Percentiles rank a stretch among this genome's conserved stretches.
phyloP scores from a whole-genome alignment of 192 early-diverging fungal species.

The Entomortierella beljakovae region DNA sequence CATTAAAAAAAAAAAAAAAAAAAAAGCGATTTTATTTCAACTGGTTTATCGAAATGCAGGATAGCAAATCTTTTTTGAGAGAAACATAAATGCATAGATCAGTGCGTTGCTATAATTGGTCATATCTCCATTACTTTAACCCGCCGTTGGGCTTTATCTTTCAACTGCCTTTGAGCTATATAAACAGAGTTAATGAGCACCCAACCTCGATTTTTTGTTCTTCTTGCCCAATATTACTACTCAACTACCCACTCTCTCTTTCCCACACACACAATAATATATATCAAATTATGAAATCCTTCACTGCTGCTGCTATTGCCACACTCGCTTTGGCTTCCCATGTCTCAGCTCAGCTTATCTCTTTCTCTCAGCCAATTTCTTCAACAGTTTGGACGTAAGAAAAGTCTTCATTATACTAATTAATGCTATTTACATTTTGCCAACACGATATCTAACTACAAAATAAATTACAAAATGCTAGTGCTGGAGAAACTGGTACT shows the following conservation, averaged over 20 bases:
- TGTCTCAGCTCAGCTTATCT: constrained; percentile 21
- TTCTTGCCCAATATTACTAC: background rate
- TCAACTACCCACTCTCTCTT: background rate
- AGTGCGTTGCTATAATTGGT: too few relatives aligned
- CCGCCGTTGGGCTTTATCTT: background rate
- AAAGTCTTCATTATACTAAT: background rate
- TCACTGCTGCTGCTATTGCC: constrained; percentile 6
- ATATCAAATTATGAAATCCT: constrained; percentile 13
- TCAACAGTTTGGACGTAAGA: constrained; percentile 26
- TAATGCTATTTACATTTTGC: background rate
- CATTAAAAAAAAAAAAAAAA: too few relatives aligned
- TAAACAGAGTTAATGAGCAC: background rate
- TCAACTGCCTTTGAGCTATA: background rate
- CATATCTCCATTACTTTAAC: background rate
- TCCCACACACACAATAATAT: background rate
- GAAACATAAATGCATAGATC: too few relatives aligned
- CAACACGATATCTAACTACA: background rate
- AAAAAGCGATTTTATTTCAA: too few relatives aligned
- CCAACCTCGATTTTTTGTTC: background rate
- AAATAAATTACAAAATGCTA: background rate
- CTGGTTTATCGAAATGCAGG: too few relatives aligned
- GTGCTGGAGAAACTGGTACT: constrained; percentile 16
- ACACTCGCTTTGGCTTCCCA: constrained; percentile 29
- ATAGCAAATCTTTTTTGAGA: too few relatives aligned
- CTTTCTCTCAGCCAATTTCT: constrained; percentile 18